These are phyloP conservation scores for Paraphaeosphaeria minitans DNA, from an alignment of 2,329 filamentous ascomycete genomes.

Conservation along the genomic window DNA sequence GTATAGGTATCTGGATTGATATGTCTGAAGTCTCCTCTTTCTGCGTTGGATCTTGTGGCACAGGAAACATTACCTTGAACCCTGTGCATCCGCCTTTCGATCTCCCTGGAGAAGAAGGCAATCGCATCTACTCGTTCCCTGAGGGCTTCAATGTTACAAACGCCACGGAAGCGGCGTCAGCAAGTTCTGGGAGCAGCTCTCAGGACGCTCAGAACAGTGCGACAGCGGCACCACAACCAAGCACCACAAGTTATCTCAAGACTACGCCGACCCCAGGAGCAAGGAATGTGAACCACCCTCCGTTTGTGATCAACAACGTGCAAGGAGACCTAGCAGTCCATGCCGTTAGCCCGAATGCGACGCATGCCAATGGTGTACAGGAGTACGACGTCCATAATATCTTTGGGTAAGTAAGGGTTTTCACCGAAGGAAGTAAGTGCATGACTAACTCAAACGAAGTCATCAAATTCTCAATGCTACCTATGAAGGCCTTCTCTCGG, in stretches of 20 bases:
- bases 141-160: conserved; percentile 74
- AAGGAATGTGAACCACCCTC: conserved; percentile 73
- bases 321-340: conserved; percentile 74
- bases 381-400: conserved; percentile 88
- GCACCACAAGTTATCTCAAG: conserved; percentile 56
- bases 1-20: conserved; percentile 60
- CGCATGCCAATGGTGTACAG: conserved; percentile 71
- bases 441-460: conserved; percentile 47
- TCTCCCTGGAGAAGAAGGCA: conserved; percentile 68
- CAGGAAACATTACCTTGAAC: conserved; percentile 66
- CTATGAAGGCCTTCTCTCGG: conserved; percentile 68
- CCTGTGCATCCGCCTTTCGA: conserved; percentile 70
- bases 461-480: conserved; percentile 78
- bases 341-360: conserved; percentile 77
- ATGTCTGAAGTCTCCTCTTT: conserved; percentile 68
- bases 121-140: conserved; percentile 65
- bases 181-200: conserved; percentile 57
- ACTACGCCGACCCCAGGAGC: conserved; percentile 66
- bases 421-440: too few species aligned
- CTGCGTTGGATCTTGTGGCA: conserved; percentile 75
- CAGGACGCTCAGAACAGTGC: conserved; percentile 53
- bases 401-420: conserved; percentile 45
- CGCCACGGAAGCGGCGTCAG: conserved; percentile 67
- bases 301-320: conserved; percentile 76
- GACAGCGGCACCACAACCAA: conserved; percentile 24